A percentile compares a stretch with the other conserved stretches of the same genome.
Evolutionary conservation across 2,329 filamentous ascomycete genomes (phyloP).

Genomic region (Penicillium sp.): DNA sequence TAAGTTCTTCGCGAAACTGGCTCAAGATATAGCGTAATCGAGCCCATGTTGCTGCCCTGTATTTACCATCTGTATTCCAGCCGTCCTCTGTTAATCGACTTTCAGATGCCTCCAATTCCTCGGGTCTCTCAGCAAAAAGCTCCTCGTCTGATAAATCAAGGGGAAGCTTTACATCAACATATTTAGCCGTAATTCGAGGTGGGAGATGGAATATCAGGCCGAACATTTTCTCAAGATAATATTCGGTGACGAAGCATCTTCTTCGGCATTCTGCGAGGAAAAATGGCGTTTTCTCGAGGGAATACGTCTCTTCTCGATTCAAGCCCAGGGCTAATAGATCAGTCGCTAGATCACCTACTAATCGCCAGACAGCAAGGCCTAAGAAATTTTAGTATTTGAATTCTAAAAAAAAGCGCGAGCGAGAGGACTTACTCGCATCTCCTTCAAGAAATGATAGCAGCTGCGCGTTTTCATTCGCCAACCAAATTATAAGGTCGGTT

Average conservation of each 20-base stretch:
- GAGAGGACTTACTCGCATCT: conserved; percentile 20
- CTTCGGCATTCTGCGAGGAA: conserved; percentile 22
- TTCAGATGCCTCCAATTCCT: conserved; percentile 11
- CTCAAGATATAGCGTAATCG: conserved; percentile 22
- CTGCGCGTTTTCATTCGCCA: conserved; percentile 22
- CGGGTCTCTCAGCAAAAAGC: conserved; percentile 7
- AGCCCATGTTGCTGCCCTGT: conserved; percentile 19
- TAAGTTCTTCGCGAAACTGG: conserved; percentile 19
- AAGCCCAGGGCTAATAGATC: conserved; percentile 23
- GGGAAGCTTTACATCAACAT: conserved; percentile 21
- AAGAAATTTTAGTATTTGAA: conserved; percentile 1
- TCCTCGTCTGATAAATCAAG: conserved; percentile 21
- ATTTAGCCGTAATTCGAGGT: conserved; percentile 19
- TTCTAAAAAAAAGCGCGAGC: background rate
- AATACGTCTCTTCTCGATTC: conserved; percentile 23
- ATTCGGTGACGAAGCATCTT: conserved; percentile 15
- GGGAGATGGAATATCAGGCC: conserved; percentile 21
- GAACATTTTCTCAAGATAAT: conserved; percentile 25
- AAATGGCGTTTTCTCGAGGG: conserved; percentile 14
- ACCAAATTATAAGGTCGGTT: conserved; percentile 21
- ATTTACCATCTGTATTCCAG: conserved; percentile 20
- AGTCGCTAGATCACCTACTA: conserved; percentile 22
- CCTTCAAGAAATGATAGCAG: conserved; percentile 20
- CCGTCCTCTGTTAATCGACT: conserved; percentile 13
- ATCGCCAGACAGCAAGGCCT: conserved; percentile 23